Evolutionary conservation across 768 basidiomycete species (phyloP).

Genomic region (Roridomyces roridus): DNA sequence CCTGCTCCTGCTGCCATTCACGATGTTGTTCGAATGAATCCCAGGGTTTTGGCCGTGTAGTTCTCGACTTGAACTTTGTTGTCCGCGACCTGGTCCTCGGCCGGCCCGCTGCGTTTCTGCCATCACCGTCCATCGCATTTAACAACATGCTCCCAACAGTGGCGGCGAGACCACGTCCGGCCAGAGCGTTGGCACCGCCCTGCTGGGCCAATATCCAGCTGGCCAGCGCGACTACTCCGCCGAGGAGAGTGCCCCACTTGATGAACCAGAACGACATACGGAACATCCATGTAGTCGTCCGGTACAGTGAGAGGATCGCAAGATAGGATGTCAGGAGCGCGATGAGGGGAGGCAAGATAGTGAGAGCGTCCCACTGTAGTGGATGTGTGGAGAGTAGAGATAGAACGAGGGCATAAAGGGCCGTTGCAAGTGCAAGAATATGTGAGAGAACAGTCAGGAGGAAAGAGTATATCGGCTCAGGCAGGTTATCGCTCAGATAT

Average conservation of each 20-base stretch:
- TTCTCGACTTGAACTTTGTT: conserved; percentile 24
- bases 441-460: conserved; percentile 59
- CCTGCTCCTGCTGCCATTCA: conserved; percentile 60
- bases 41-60: conserved; percentile 58
- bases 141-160: conserved; percentile 48
- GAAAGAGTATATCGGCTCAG: conserved; percentile 59
- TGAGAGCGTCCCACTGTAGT: conserved; percentile 69
- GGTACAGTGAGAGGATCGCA: conserved; percentile 77
- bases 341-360: conserved; percentile 75
- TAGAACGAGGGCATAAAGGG: conserved; percentile 52
- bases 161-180: conserved; percentile 43
- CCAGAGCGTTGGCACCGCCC: conserved; percentile 36
- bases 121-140: conserved; percentile 46
- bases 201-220: conserved; percentile 59
- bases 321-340: conserved; percentile 76
- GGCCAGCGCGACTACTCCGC: conserved; percentile 53
- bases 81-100: conserved; percentile 29
- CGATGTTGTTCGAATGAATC: conserved; percentile 68
- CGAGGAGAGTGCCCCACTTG: conserved; percentile 78
- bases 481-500: conserved; percentile 60
- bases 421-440: conserved; percentile 53
- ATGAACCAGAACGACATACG: conserved; percentile 70
- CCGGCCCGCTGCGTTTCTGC: conserved; percentile 34
- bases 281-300: conserved; percentile 78
- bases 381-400: conserved; percentile 58